phyloP scores from a whole-genome alignment of 306 rosid species.

The Dryas drummondii region DNA sequence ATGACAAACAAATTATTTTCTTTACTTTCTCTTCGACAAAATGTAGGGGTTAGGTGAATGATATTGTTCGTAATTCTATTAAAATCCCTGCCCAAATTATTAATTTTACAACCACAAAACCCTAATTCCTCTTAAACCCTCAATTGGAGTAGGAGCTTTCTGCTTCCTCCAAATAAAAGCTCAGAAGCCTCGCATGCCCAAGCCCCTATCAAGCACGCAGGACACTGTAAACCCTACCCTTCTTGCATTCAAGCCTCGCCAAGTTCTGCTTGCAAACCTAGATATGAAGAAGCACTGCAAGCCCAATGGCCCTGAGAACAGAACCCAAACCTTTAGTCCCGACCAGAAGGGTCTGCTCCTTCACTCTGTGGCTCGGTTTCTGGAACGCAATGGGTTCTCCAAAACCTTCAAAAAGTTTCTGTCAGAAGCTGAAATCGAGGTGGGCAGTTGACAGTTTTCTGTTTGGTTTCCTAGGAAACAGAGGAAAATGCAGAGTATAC shows the following conservation, averaged over 20 bases:
- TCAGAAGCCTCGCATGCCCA: slow-evolving; percentile 45
- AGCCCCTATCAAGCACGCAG: slow-evolving; percentile 27
- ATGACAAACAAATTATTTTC: no score
- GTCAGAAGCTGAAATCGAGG: slow-evolving; percentile 67
- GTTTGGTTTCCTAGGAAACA: slow-evolving; percentile 2
- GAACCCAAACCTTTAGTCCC: slow-evolving; percentile 6
- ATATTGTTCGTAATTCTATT: not conserved
- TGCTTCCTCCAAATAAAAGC: slow-evolving; percentile 6
- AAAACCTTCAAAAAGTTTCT: slow-evolving; percentile 67
- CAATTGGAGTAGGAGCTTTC: not conserved
- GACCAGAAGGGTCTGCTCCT: slow-evolving; percentile 50
- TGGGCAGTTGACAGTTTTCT: slow-evolving; percentile 7
- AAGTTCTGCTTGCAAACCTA: slow-evolving; percentile 45
- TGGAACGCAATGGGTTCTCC: slow-evolving; percentile 57
- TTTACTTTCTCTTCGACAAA: no score
- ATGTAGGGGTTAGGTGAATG: not conserved
- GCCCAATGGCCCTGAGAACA: slow-evolving; percentile 10
- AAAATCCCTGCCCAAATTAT: not conserved
- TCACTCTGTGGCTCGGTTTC: slow-evolving; percentile 56
- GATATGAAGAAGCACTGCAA: slow-evolving; percentile 44
- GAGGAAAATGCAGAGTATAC: not conserved
- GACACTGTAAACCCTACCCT: slow-evolving; percentile 34
- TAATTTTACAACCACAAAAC: not conserved
- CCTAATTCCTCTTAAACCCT: slow-evolving; percentile 15
- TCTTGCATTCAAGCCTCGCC: slow-evolving; percentile 69